These are phyloP conservation scores for Coemansia reversa DNA, from an alignment of 192 early-diverging fungal genomes.

Conservation along the genomic window DNA sequence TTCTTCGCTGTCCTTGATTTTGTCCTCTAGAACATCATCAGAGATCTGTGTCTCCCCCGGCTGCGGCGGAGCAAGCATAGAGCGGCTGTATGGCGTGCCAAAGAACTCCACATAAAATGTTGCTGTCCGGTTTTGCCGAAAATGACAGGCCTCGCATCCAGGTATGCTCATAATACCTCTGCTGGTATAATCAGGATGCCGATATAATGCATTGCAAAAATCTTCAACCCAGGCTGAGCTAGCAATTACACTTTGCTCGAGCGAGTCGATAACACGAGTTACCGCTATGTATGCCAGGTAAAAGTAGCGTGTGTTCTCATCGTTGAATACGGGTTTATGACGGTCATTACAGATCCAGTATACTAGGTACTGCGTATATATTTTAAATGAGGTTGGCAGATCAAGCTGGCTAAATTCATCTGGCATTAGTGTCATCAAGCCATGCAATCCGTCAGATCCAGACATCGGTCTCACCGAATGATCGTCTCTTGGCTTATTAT, in stretches of 20 bases:
- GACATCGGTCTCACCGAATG: constrained; percentile 8
- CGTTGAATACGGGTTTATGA: constrained; percentile 12
- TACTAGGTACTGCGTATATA: constrained; percentile 48
- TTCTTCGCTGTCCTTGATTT: neutral
- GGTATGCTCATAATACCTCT: constrained; percentile 14
- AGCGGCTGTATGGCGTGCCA: constrained; percentile 30
- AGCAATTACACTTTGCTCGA: constrained; percentile 46
- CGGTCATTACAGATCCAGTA: constrained; percentile 48
- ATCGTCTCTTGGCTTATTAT: constrained; percentile 3
- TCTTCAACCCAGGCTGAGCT: constrained; percentile 46
- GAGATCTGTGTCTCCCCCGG: neutral
- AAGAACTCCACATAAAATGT: constrained; percentile 33
- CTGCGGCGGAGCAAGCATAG: constrained; percentile 24
- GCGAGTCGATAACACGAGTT: constrained; percentile 30
- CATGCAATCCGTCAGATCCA: constrained; percentile 5
- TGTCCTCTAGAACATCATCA: neutral
- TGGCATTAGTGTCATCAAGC: constrained; percentile 23
- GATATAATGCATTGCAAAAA: constrained; percentile 27
- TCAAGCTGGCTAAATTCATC: constrained; percentile 47
- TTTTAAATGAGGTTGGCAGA: constrained; percentile 43
- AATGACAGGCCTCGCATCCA: constrained; percentile 50
- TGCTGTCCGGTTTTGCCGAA: constrained; percentile 41
- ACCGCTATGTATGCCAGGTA: constrained; percentile 46
- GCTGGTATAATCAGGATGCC: constrained; percentile 21
- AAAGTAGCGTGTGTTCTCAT: constrained; percentile 33